Evolutionary conservation across 768 basidiomycete species (phyloP), one percentile per base, ranked within the genome.

Genomic region (Serendipita sp.): DNA sequence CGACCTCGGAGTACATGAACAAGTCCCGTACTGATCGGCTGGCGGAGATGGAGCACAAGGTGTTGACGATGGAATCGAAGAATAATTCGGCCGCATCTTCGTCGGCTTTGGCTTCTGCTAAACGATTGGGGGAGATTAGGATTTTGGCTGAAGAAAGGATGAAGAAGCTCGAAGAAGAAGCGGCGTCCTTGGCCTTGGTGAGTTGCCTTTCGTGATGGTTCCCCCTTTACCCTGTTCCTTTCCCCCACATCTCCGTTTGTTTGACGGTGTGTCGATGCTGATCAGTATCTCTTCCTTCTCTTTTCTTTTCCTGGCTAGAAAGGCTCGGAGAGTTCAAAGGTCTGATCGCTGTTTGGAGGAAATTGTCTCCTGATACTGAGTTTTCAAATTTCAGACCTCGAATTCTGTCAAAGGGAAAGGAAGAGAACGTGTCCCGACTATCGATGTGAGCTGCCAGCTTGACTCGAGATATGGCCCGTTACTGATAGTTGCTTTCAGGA

Each of bases 1-100:
- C 90, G 23, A 86, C 90, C 16, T 90, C 89, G 1, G 70, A 83
- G 38, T 77, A 88, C 18, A 88, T 87, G 0, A 91, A 93, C 68
- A 72, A 84, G 45, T 92, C 90, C 28, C 89, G 89, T 7, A 78
- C 82, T 35, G 91, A 93, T 71, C 87, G 87, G 68, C 80, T 81
- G 10, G 56, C 56, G 16, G 56, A 60, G 16, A 35, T 35, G 23
- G 56, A 60, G 56, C n/a, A 60, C 10, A n/a, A n/a, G 16, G 10
- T 60, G n/a, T 32, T 60, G 23, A 36, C n/a, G 56, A 77, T 76
- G 0, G 89, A 92, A 69, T 88, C 89, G 38, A 88, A 85, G 73
- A 83, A 89, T 0, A 67, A 76, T 1, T 23, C 23, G 23, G 23
- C 38, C 7, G 7, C 38, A 1, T 41, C 38, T 41, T 41, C 38